Base-by-base conservation (phyloP, 768 basidiomycete species). In the Lactarius akahatsu region DNA sequence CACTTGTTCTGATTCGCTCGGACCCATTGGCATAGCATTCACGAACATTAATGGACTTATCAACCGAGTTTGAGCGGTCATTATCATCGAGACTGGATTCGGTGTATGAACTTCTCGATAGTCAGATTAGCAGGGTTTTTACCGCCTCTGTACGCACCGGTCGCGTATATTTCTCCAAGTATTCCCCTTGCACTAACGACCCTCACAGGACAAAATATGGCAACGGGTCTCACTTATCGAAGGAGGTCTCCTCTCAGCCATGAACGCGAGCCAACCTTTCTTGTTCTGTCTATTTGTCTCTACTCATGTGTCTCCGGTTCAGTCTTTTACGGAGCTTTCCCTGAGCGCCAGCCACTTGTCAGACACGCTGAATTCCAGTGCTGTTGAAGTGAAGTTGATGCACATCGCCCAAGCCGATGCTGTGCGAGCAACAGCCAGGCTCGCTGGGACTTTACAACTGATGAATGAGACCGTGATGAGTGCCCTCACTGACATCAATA, bases 401-500 rank as follows among this genome's bases (percentile, higher is more conserved):
- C 54, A 59, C 45, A 20, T 57, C 3, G 59, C 66, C 23, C 69
- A 69, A 50, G 59, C 18, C 26, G 63, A 64, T 63, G 63, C 63
- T 4, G 57, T 54, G 10, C 63, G 60, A n/a, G 67, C 45, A 32
- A 56, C 69, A 10, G 57, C 57, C 10, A 57, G 57, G 9, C 70
- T 71, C 11, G 57, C 57, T 40, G 68, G 28, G 47, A 41, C 62
- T 15, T 10, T 71, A n/a, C 38, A 57, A 30, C 59, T 8, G 20
- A 64, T 69, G 60, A 62, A 69, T 18, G 69, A 66, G 34, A 63
- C 62, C 16, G 58, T 56, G 5, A 47, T 63, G 56, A 43, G 16
- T n/a, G 63, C 69, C 3, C 63, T 64, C 28, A 30, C 38, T 45
- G 63, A 69, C 28, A 62, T 70, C 26, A 61, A 69, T 43, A 45